These are phyloP conservation scores for Myxozyma neotropica DNA, from an alignment of 805 yeast species.

Conservation along the genomic window DNA sequence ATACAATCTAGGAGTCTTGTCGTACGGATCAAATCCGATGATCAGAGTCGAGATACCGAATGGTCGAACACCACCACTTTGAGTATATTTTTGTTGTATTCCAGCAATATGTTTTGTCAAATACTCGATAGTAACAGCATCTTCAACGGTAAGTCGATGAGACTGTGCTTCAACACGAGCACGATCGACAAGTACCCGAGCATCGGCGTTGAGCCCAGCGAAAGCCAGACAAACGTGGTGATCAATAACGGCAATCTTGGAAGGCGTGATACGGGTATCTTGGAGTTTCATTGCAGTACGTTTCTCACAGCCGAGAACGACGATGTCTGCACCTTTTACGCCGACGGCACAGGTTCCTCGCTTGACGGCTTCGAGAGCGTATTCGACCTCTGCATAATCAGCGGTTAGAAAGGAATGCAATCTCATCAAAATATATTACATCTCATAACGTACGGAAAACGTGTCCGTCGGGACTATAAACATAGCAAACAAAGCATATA, in stretches of 20 bases:
- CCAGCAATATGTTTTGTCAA: slow-evolving; percentile 96
- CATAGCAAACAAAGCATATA: background rate
- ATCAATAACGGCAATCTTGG: slow-evolving; percentile 89
- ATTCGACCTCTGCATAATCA: slow-evolving; percentile 73
- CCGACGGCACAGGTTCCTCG: slow-evolving; percentile 99
- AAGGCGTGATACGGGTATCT: slow-evolving; percentile 94
- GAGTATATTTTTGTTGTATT: slow-evolving; percentile 94
- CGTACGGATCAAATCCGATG: slow-evolving; percentile 93
- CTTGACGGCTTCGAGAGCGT: slow-evolving; percentile 96
- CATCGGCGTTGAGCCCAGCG: slow-evolving; percentile 98
- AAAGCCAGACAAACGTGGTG: slow-evolving; percentile 88
- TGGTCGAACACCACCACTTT: slow-evolving; percentile 97
- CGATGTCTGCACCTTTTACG: slow-evolving; percentile 84
- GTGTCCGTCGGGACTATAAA: slow-evolving; percentile 89
- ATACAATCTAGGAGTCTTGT: slow-evolving; percentile 75
- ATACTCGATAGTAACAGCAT: slow-evolving; percentile 88
- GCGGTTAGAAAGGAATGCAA: slow-evolving; percentile 38
- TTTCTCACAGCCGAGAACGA: slow-evolving; percentile 95
- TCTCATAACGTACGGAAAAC: slow-evolving; percentile 70
- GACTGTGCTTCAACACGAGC: slow-evolving; percentile 97
- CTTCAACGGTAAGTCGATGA: slow-evolving; percentile 90
- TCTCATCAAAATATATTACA: background rate
- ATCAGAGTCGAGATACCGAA: slow-evolving; percentile 94
- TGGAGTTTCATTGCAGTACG: slow-evolving; percentile 93
- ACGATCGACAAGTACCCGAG: slow-evolving; percentile 88